Percentiles rank a stretch among this genome's conserved stretches.
Evolutionary conservation across 2,329 filamentous ascomycete genomes (phyloP).

Genomic region (Fonsecaea erecta): DNA sequence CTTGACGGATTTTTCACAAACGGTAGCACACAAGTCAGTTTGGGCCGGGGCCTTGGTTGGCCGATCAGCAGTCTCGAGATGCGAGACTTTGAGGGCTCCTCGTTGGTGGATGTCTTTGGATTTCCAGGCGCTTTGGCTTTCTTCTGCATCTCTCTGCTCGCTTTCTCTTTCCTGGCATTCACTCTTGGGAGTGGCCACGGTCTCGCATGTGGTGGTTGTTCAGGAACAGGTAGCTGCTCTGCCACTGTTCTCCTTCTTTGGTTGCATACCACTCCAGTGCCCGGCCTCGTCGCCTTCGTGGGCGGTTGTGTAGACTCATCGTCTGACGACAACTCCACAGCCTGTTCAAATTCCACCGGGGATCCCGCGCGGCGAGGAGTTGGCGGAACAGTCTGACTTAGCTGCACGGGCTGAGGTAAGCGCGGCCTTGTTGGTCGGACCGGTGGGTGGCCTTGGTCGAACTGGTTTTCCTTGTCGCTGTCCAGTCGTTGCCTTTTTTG

Average conservation of each 20-base stretch:
- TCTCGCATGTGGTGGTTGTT: not conserved
- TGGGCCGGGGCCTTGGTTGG: conserved; percentile 19
- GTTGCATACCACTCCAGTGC: not conserved
- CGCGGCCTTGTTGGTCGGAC: conserved; percentile 5
- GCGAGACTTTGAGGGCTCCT: not conserved
- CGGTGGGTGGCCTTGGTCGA: not conserved
- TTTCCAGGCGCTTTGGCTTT: not conserved
- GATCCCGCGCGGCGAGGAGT: not conserved
- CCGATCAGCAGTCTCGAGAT: conserved; percentile 26
- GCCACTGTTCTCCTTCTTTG: conserved; percentile 2
- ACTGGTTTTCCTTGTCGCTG: conserved; percentile 30
- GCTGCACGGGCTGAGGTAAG: conserved; percentile 23
- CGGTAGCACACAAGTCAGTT: conserved; percentile 22
- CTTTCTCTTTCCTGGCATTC: not conserved
- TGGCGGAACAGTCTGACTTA: conserved; percentile 10
- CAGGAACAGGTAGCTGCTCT: conserved; percentile 1
- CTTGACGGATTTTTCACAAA: not conserved
- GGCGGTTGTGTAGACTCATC: conserved; percentile 21
- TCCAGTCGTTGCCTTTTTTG: conserved; percentile 43
- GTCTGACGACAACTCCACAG: conserved; percentile 32
- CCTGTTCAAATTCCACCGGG: conserved; percentile 19
- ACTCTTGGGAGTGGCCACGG: not conserved
- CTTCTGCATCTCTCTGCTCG: not conserved
- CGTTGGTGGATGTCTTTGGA: not conserved
- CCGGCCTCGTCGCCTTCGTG: not conserved